A percentile compares a stretch with the other conserved stretches of the same genome.
Conservation (phyloP, 139 green algal species). For the Closterium sp. region DNA sequence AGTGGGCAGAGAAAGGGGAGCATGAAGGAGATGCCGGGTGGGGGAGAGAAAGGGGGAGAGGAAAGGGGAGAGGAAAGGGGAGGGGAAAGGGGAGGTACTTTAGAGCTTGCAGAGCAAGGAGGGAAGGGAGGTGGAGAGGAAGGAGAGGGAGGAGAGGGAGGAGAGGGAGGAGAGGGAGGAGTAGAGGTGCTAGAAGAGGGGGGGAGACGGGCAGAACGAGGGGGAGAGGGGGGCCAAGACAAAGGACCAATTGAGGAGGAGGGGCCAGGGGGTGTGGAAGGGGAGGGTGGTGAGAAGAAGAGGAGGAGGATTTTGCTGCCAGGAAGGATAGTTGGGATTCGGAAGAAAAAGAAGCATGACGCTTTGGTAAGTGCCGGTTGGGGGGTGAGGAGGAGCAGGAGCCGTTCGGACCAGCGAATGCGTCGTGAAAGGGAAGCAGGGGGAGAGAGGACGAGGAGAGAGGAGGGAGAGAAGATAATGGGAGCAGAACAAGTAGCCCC, state of each 20-base stretch:
- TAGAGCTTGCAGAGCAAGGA: too few species aligned
- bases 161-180: too few species aligned
- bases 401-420: background rate
- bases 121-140: background rate
- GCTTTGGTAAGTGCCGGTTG: background rate
- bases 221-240: too few species aligned
- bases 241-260: too few species aligned
- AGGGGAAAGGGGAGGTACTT: background rate
- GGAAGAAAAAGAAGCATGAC: background rate
- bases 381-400: background rate
- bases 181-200: too few species aligned
- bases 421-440: background rate
- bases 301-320: constrained; percentile 12
- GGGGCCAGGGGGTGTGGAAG: too few species aligned
- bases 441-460: background rate
- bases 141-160: background rate
- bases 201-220: background rate
- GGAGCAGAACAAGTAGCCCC: too few species aligned
- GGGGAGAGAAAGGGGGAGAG: background rate
- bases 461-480: background rate
- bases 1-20: constrained; percentile 1
- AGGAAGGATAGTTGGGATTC: background rate
- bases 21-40: background rate
- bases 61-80: background rate
- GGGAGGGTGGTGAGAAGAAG: constrained; percentile 5